Conservation (phyloP, 805 yeast genomes). For the Kurtzmaniella fragi region DNA sequence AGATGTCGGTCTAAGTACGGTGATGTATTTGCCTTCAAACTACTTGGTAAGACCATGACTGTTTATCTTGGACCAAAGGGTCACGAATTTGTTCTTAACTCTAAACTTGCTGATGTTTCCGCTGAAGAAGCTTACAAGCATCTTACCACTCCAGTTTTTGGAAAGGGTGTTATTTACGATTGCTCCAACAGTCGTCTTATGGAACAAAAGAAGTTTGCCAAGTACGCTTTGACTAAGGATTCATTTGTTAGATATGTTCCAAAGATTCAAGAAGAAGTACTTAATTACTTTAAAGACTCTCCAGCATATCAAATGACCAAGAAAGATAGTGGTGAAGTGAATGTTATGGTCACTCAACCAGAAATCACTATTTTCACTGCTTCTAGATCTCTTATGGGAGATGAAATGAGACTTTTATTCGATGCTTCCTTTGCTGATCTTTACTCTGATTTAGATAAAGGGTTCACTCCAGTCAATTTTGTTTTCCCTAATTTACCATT, state of each 20-base stretch:
- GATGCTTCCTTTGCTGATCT: conserved; percentile 79
- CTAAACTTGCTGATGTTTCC: conserved; percentile 81
- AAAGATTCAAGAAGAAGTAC: conserved; percentile 71
- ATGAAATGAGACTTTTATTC: conserved; percentile 81
- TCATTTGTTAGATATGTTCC: conserved; percentile 87
- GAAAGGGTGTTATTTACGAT: conserved; percentile 95
- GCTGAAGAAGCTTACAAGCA: conserved; percentile 97
- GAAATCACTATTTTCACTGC: conserved; percentile 97
- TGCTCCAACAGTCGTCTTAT: conserved; percentile 89
- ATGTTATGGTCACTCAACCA: conserved; percentile 82
- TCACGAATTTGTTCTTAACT: conserved; percentile 91
- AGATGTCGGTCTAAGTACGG: conserved; percentile 79
- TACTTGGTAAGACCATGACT: conserved; percentile 90
- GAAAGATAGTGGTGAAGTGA: conserved; percentile 42
- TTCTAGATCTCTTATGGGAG: conserved; percentile 84
- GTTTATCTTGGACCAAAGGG: conserved; percentile 97
- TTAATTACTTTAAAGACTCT: conserved; percentile 56
- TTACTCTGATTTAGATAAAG: conserved; percentile 90
- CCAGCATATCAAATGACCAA: conserved; percentile 40
- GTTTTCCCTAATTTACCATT: conserved; percentile 93
- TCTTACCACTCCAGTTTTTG: conserved; percentile 98
- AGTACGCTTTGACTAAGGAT: conserved; percentile 80
- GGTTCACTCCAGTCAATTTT: conserved; percentile 93
- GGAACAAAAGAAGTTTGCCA: conserved; percentile 98
- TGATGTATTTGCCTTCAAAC: conserved; percentile 84